Base-by-base conservation (phyloP, 225 moss, liverwort and hornwort genomes). In the Physcomitrellopsis africana region DNA sequence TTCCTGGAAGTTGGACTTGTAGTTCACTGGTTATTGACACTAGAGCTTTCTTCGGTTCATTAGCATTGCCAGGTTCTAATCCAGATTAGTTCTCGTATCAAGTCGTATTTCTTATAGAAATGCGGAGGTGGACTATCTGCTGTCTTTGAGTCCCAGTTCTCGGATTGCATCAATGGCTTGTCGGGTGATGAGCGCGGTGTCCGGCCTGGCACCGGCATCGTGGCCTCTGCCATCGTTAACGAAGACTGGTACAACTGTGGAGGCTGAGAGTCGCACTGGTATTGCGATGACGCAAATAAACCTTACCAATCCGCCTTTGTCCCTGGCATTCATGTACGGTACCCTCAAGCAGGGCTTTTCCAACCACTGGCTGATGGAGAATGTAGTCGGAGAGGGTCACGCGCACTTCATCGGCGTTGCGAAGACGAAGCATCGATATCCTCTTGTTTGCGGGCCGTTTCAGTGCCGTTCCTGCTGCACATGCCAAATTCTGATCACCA, bases 371-470 rank as follows among this genome's bases (percentile, higher is more conserved):
- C 75, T 92, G 63, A 89, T 96, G 8, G 81, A 90, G 75, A 87
- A 93, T 24, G 84, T 86, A 72, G 72, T 90, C 45, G 81, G 66
- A n/a, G 65, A 71, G 41, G 87, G 91, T 16, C 93, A 87, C 68
- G 93, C 87, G 10, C 83, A 88, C 10, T 85, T 93, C 24, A 67
- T 95, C 19, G 93, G 95, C 23, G 76, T 77, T 0, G 89, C 89
- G 54, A 83, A 60, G 41, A 90, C 95, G 11, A 86, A 88, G 76
- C 64, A 70, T 23, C 76, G 60, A 68, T 91, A 79, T 41, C 95
- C 95, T 12, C 85, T 95, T 7, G 93, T 93, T 11, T 95, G 95
- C 46, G 95, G 95, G 1, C 95, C 95, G 0, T 95, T 95, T 59
- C 95, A 95, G 95, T 95, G 10, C 93, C 95, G 4, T 93, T 95